These are phyloP conservation scores for Populus euphratica DNA, from an alignment of 345 rosid genomes.

Conservation along the genomic window DNA sequence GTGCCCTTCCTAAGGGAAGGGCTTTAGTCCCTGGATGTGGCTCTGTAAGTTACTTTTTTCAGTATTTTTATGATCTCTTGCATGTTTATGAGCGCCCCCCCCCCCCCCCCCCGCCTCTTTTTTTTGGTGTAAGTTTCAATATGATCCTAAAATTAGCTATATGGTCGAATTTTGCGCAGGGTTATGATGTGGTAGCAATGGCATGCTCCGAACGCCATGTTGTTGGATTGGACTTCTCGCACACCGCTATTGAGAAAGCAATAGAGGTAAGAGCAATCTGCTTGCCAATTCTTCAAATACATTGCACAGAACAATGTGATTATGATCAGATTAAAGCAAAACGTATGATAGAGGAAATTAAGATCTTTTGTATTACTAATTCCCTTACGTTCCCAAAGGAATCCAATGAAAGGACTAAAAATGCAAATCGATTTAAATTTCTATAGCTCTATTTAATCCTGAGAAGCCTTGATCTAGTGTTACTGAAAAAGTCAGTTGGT, in stretches of 20 bases:
- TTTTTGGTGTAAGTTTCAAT: too few species aligned
- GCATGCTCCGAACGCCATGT: conserved; percentile 72
- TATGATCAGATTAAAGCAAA: too few species aligned
- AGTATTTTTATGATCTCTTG: not conserved
- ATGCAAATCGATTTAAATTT: too few species aligned
- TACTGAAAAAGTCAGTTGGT: not conserved
- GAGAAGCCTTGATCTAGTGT: not conserved
- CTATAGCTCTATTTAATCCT: not conserved
- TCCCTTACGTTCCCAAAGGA: too few species aligned
- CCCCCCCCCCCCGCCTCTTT: too few species aligned
- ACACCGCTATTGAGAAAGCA: conserved; percentile 55
- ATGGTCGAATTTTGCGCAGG: conserved; percentile 36
- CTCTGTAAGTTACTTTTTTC: conserved; percentile 38
- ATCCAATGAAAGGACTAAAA: too few species aligned
- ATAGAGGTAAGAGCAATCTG: conserved; percentile 35
- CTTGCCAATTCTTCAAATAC: not conserved
- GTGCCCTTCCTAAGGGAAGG: conserved; percentile 68
- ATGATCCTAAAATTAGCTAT: not conserved
- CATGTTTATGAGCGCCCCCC: not conserved
- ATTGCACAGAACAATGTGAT: not conserved
- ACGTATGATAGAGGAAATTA: too few species aligned
- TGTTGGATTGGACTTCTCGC: conserved; percentile 70
- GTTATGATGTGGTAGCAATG: conserved; percentile 74
- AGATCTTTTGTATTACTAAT: too few species aligned
- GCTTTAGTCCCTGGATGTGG: conserved; percentile 90